Evolutionary conservation across 768 basidiomycete species (phyloP), one percentile per base, ranked within the genome.

Genomic region (Naganishia randhawae): DNA sequence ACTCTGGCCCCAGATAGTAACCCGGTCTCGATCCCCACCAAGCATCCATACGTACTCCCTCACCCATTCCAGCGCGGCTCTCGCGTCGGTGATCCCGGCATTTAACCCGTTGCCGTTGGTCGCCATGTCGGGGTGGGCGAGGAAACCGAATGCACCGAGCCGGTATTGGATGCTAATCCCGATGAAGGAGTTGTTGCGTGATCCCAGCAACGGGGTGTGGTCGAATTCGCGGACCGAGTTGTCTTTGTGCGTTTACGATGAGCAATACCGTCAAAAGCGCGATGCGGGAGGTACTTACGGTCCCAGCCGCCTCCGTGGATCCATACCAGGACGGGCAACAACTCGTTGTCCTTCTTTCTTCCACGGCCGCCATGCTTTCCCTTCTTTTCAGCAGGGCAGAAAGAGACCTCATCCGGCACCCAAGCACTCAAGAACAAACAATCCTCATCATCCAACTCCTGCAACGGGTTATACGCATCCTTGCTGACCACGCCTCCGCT

Each of bases 131-230:
- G 65, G 65, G 25, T 52, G 27, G 19, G 45, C 51, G 33, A 71
- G 70, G 62, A 71, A 71, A 5, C 70, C 70, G 45, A 66, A 64
- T 29, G 51, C 45, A 37, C 62, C 67, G 13, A 68, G 70, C 10
- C 70, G 70, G 57, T 71, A 71, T 48, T 71, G 66, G 50, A 71
- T 68, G 17, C 27, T 57, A 33, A 71, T 63, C 17, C 48, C 66
- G 61, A 71, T 57, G 41, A 54, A 53, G 8, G 63, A 32, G 50
- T 66, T 52, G 51, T 66, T 53, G 10, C 32, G 29, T 0, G 41
- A 66, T 22, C 37, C 41, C n/a, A 68, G 51, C 29, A 68, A 33
- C 2, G 67, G 67, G 2, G 57, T 62, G 50, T 45, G 57, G 51
- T 68, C 67, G 51, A 68, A 68, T 52, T 68, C 67, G 3, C 67